Base-by-base conservation (phyloP, 2,329 filamentous ascomycete genomes). In the Nemania sp. region DNA sequence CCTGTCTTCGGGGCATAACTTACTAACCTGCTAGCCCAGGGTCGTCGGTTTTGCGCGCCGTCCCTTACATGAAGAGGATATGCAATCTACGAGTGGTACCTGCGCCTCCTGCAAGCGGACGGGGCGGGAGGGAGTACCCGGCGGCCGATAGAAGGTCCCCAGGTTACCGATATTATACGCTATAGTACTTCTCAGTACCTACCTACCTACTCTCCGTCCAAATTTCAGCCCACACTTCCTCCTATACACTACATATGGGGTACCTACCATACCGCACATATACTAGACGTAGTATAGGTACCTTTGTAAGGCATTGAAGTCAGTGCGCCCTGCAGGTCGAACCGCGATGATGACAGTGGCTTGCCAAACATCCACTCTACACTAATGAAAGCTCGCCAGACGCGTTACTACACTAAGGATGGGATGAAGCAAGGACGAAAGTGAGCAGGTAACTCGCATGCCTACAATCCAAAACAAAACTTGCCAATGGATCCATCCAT, bases 301-400 rank as follows among this genome's bases (percentile, higher is more conserved):
- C 25, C 25, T 29, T n/a, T n/a, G 32, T 34, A 34, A 32, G 50
- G 62, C 3, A 76, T 18, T 13, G 13, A 17, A 6, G 65, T 67
- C 12, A 71, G 52, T 1, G 72, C 70, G 3, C 65, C 59, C 21
- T 70, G 71, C 13, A 73, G 21, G 51, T 12, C 60, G 63, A 17
- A 20, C 35, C 12, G 25, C 32, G 34, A 39, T n/a, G 29, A 45
- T n/a, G 52, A 20, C 7, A 29, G 57, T 47, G 46, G 46, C 52
- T 51, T 52, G 52, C 40, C n/a, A 42, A 39, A 29, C 25, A 29
- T 53, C 42, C 21, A 59, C 32, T 32, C 21, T 17, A 25, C 48
- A 46, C n/a, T 20, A 52, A 48, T 46, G 5, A 46, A 5, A 34
- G 25, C 35, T 11, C 5, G 25, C 35, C 18, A 45, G n/a, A 54